Evolutionary conservation across 257 asterid species (phyloP), one percentile per base, ranked within the genome.

Genomic region (Marsdenia floribunda): DNA sequence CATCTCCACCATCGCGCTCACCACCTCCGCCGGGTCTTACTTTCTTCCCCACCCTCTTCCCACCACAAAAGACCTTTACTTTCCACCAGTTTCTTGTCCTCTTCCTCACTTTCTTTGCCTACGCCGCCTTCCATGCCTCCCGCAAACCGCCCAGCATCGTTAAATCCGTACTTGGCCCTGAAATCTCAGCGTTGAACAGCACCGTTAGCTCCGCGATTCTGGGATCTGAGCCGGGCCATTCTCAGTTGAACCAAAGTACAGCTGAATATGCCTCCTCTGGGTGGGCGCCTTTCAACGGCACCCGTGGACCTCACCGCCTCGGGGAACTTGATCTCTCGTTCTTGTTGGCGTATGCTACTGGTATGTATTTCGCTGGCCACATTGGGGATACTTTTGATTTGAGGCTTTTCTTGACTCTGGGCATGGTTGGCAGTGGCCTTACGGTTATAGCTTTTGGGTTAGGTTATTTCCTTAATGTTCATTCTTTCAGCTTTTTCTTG

Each of bases 101-200:
- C 58, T 18, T 80, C 78, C 86, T 94, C 81, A 92, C 98, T 47
- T 94, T 90, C 82, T 38, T 80, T 21, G 97, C 97, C 50, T 94
- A 94, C 83, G 91, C 97, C 33, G 66, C 97, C 71, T 94, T 94
- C 83, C 98, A 94, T 26, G 93, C 97, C 49, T 92, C 98, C 77
- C 93, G 98, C 15, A 94, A 94, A 77, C 98, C 98, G 71, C 98
- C 97, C 46, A 94, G 98, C 86, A 94, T 94, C 54, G 98, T 94
- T 73, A 94, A 94, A 85, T 90, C 97, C 53, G 70, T 89, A 22
- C 90, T 94, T 64, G 92, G 93, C 16, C 89, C 91, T 24, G 89
- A 91, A 80, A 75, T 90, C 80, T 79, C 68, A 73, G 66, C 75
- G 75, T 21, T 22, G 5, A 86, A 83, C 67, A 47, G 83, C 71